A percentile compares a stretch with the other conserved stretches of the same genome.
Evolutionary conservation across 768 basidiomycete genomes (phyloP).

Genomic region (Russula foetens): DNA sequence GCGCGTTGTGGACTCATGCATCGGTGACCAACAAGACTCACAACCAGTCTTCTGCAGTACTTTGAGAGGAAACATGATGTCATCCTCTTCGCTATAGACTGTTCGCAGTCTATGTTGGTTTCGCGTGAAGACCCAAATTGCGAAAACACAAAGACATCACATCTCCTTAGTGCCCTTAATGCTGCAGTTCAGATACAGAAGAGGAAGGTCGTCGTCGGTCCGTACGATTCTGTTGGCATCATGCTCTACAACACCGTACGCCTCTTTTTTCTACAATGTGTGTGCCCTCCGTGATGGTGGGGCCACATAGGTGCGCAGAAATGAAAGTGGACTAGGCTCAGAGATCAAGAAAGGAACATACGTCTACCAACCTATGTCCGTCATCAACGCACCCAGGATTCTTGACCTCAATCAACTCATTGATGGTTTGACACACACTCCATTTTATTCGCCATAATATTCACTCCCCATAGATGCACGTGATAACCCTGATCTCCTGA

Average conservation of each 20-base stretch:
- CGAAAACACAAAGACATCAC: constrained; percentile 62
- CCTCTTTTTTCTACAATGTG: neutral
- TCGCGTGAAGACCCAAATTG: constrained; percentile 56
- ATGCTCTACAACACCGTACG: constrained; percentile 89
- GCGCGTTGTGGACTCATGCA: constrained; percentile 17
- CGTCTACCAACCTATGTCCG: constrained; percentile 68
- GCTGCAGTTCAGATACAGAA: constrained; percentile 84
- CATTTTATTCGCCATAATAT: neutral
- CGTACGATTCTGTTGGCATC: constrained; percentile 85
- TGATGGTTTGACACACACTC: constrained; percentile 45
- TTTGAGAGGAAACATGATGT: constrained; percentile 76
- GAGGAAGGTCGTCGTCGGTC: constrained; percentile 81
- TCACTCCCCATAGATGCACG: constrained; percentile 43
- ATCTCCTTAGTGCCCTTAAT: constrained; percentile 71
- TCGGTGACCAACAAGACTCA: neutral
- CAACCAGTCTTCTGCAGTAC: constrained; percentile 32
- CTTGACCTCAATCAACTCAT: constrained; percentile 70
- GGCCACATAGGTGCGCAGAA: constrained; percentile 27
- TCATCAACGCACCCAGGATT: constrained; percentile 74
- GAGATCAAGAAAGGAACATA: constrained; percentile 65
- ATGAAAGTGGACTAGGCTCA: constrained; percentile 33
- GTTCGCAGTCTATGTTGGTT: constrained; percentile 81
- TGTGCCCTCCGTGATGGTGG: neutral
- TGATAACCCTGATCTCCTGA: constrained; percentile 51
- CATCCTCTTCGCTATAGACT: constrained; percentile 93